These are phyloP conservation scores for Aspergillus sp. DNA, from an alignment of 2,329 filamentous ascomycete species.

Conservation along the genomic window DNA sequence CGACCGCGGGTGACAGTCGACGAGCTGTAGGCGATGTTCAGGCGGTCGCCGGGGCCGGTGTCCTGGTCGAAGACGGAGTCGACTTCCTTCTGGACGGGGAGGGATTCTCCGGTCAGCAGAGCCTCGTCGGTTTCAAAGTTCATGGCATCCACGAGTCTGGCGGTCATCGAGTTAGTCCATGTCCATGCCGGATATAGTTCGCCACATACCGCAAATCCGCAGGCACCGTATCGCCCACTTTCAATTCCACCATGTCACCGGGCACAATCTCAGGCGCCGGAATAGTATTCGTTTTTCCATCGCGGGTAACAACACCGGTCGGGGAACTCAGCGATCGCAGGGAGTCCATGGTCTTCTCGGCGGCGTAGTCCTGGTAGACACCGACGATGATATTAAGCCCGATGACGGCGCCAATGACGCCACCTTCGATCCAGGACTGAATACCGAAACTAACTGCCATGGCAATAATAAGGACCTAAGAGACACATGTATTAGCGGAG, in stretches of 20 bases:
- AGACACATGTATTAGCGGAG: too few species aligned
- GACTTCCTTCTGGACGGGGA: slow-evolving; percentile 57
- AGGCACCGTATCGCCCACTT: slow-evolving; percentile 61
- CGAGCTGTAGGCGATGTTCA: slow-evolving; percentile 62
- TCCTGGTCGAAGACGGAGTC: slow-evolving; percentile 45
- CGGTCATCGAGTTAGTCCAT: neutral
- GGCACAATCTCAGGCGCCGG: slow-evolving; percentile 60
- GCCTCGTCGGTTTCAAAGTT: slow-evolving; percentile 74
- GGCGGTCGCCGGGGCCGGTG: slow-evolving; percentile 57
- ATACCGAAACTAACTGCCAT: slow-evolving; percentile 64
- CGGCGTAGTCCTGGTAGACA: slow-evolving; percentile 60
- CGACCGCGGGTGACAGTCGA: slow-evolving; percentile 61
- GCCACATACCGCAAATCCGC: slow-evolving; percentile 51
- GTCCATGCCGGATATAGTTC: neutral
- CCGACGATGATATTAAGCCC: slow-evolving; percentile 57
- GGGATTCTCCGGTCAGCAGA: slow-evolving; percentile 61
- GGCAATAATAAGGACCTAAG: slow-evolving; percentile 70
- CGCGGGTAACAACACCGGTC: slow-evolving; percentile 56
- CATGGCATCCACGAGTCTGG: slow-evolving; percentile 55
- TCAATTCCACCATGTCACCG: slow-evolving; percentile 56
- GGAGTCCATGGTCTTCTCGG: slow-evolving; percentile 62
- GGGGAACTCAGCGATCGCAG: slow-evolving; percentile 57
- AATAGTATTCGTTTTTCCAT: slow-evolving; percentile 54
- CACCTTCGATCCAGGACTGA: slow-evolving; percentile 58
- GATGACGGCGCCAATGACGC: slow-evolving; percentile 59